Base-by-base conservation (phyloP, 164 flowering plant species). In the Dillenia suffruticosa region DNA sequence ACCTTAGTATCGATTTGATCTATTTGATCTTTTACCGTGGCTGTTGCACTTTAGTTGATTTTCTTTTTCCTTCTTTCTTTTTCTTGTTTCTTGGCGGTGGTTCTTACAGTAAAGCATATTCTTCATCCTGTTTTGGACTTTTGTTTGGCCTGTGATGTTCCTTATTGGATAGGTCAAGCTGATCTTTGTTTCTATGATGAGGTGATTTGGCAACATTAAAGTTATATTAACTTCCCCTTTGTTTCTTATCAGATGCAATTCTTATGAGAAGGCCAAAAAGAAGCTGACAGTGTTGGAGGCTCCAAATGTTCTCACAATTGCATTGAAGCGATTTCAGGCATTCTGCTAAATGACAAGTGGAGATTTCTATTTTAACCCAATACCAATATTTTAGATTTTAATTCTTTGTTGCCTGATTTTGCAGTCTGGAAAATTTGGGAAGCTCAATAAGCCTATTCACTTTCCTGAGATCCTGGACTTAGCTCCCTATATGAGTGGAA, bases 391-490 rank as follows among this genome's bases (percentile, higher is more conserved):
- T 32, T 5, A 32, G 40, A 32, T 12, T 62, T 8, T 19, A 43
- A 16, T 15, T 16, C 10, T 10, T 46, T 53, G 53, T 57, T 62
- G 10, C 17, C 61, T 61, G 51, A 61, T 69, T 57, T 74, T 78
- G 19, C 89, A 95, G 99, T 76, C 90, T 12, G 99, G 97, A 48
- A 89, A 85, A 72, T 94, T 82, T 79, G 99, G 96, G 56, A 94
- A 94, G 85, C 82, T 94, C 64, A 94, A 84, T 58, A 91, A 91
- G 74, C 54, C 81, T 1, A 82, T 94, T 55, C 79, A 70, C 53
- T 94, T 89, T 58, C 93, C 96, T 0, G 96, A 88, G 70, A 74
- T 79, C 59, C 70, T 94, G 66, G 64, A 94, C 73, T 58, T 94
- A 79, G 81, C 85, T 43, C 91, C 92, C 47, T 94, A 70, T 76